Conservation (phyloP, 129 eudicot species). For the Ambrosia artemisiifolia region DNA sequence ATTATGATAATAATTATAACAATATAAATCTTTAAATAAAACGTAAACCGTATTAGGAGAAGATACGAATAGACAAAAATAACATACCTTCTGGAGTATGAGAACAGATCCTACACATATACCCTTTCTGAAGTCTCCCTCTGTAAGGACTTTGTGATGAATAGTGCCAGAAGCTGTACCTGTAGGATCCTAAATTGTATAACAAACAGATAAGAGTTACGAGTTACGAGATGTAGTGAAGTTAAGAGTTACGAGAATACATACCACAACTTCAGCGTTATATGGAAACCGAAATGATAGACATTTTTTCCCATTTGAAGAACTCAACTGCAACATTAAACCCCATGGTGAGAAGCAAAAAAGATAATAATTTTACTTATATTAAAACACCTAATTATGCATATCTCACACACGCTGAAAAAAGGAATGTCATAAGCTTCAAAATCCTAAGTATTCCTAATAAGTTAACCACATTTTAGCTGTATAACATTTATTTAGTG, state of each 20-base stretch:
- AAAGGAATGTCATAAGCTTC: neutral
- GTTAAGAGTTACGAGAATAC: conserved; percentile 7
- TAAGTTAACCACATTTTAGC: conserved; percentile 7
- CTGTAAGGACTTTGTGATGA: conserved; percentile 67
- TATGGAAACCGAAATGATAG: conserved; percentile 63
- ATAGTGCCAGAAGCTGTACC: conserved; percentile 67
- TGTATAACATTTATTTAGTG: neutral
- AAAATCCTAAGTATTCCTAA: neutral
- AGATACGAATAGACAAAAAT: conserved; percentile 3
- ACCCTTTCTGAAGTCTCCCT: conserved; percentile 50
- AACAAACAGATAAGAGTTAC: conserved; percentile 21
- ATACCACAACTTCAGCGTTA: conserved; percentile 55
- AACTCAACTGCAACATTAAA: conserved; percentile 56
- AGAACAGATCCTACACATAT: conserved; percentile 57
- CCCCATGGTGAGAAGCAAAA: neutral
- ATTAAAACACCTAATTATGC: neutral
- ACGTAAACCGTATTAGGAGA: neutral
- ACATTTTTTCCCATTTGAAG: conserved; percentile 51
- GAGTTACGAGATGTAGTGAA: neutral
- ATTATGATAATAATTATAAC: too few relatives aligned
- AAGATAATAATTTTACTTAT: neutral
- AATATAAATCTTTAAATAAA: too few relatives aligned
- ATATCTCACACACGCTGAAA: neutral
- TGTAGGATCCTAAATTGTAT: conserved; percentile 60
- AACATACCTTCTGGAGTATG: conserved; percentile 62